Conservation (phyloP, 2,329 filamentous ascomycete genomes). For the Fusarium pseudonygamai region DNA sequence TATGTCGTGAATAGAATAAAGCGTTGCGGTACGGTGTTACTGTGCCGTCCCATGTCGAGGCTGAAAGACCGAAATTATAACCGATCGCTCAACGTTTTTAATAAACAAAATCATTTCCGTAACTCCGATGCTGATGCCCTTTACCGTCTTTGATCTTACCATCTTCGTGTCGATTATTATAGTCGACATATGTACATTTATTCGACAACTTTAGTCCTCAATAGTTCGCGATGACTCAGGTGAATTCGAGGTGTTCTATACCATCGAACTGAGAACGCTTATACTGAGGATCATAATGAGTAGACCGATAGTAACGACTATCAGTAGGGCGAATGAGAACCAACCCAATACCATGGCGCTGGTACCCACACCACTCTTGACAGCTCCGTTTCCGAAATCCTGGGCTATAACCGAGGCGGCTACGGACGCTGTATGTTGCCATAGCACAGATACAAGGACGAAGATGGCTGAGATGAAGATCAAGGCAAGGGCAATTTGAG, state of each 20-base stretch:
- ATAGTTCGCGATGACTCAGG: slow-evolving; percentile 27
- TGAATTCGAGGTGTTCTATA: slow-evolving; percentile 38
- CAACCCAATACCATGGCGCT: slow-evolving; percentile 97
- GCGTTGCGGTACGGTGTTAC: slow-evolving; percentile 9
- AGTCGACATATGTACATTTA: slow-evolving; percentile 40
- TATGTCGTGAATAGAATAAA: slow-evolving; percentile 5
- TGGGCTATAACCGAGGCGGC: slow-evolving; percentile 93
- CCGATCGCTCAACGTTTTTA: slow-evolving; percentile 31
- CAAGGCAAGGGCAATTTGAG: slow-evolving; percentile 90
- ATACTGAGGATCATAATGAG: slow-evolving; percentile 98
- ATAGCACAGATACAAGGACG: slow-evolving; percentile 78
- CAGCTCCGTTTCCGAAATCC: slow-evolving; percentile 89
- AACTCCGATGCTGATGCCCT: slow-evolving; percentile 51
- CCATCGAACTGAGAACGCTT: slow-evolving; percentile 74
- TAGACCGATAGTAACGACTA: slow-evolving; percentile 94
- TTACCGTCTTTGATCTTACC: slow-evolving; percentile 38
- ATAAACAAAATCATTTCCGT: slow-evolving; percentile 37
- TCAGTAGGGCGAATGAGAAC: slow-evolving; percentile 94
- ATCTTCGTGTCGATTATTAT: slow-evolving; percentile 20
- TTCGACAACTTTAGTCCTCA: slow-evolving; percentile 26
- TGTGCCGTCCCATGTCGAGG: slow-evolving; percentile 29
- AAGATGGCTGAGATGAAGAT: slow-evolving; percentile 83
- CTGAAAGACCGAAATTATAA: slow-evolving; percentile 38
- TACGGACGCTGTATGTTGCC: slow-evolving; percentile 96
- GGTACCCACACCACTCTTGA: slow-evolving; percentile 88